phyloP scores from a whole-genome alignment of 2,329 filamentous ascomycete genomes.

The Neopestalotiopsis sp. region DNA sequence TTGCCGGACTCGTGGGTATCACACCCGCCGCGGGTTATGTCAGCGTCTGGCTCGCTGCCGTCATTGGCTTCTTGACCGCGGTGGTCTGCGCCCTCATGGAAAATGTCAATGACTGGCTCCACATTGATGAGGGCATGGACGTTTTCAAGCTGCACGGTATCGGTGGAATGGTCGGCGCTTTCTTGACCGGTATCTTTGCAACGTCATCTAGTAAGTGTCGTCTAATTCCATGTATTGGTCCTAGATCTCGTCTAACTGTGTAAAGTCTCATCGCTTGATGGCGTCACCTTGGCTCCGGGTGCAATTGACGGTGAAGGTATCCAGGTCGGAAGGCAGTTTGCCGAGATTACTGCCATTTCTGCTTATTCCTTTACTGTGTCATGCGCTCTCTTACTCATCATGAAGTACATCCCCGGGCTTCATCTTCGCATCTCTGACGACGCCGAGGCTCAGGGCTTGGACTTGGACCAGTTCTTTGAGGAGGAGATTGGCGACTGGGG shows the following conservation, averaged over 20 bases:
- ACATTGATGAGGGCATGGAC: constrained; percentile 62
- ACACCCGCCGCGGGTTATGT: constrained; percentile 64
- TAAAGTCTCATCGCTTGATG: constrained; percentile 57
- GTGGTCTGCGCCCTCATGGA: constrained; percentile 39
- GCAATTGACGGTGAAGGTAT: constrained; percentile 58
- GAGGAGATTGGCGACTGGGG: constrained; percentile 44
- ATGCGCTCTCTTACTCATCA: constrained; percentile 57
- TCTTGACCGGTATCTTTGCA: constrained; percentile 64
- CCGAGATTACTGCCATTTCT: constrained; percentile 60
- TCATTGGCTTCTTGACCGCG: constrained; percentile 58
- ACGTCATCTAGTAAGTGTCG: constrained; percentile 35
- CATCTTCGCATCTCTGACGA: constrained; percentile 61
- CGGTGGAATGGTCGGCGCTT: constrained; percentile 62
- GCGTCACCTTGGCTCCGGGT: constrained; percentile 51
- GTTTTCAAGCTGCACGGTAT: constrained; percentile 66
- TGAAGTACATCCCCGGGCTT: constrained; percentile 63
- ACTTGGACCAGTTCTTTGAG: constrained; percentile 34
- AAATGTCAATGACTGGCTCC: constrained; percentile 20
- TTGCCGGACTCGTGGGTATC: constrained; percentile 62
- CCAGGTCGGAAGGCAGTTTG: constrained; percentile 63
- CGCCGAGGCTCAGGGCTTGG: constrained; percentile 59
- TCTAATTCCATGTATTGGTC: background rate
- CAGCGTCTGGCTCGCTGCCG: constrained; percentile 54
- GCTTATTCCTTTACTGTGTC: constrained; percentile 60
- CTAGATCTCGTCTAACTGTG: background rate